A percentile compares a stretch with the other conserved stretches of the same genome.
Evolutionary conservation across 495 filamentous ascomycete species (phyloP).

Genomic region (Hyaloscypha bicolor): DNA sequence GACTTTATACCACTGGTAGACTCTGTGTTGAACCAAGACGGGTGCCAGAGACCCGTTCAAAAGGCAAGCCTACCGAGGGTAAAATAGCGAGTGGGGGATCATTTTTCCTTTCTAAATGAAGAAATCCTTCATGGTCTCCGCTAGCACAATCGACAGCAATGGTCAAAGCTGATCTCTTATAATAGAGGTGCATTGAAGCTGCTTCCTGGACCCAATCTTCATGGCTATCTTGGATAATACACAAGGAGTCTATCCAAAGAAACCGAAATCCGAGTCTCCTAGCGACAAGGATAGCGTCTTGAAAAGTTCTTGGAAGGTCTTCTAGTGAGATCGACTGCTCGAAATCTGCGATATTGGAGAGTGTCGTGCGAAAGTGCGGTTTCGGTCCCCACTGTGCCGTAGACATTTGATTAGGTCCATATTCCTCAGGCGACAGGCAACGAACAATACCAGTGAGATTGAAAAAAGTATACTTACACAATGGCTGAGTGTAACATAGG

Average conservation of each 20-base stretch:
- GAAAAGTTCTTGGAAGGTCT: not conserved
- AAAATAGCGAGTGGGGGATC: not conserved
- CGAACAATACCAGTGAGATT: too few relatives aligned
- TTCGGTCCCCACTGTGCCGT: too few relatives aligned
- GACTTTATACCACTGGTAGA: too few relatives aligned
- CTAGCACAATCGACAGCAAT: not conserved
- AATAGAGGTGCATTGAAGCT: not conserved
- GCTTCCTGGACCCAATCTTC: conserved; percentile 1
- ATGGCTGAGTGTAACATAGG: too few relatives aligned
- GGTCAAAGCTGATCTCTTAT: not conserved
- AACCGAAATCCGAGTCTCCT: not conserved
- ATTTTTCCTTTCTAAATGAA: not conserved
- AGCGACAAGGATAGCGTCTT: not conserved
- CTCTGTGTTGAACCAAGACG: too few relatives aligned
- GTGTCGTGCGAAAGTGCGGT: too few relatives aligned
- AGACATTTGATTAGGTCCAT: too few relatives aligned
- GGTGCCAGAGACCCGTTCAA: too few relatives aligned
- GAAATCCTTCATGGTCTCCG: not conserved
- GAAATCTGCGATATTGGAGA: not conserved
- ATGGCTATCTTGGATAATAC: conserved; percentile 1
- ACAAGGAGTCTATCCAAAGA: not conserved
- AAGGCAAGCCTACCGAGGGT: not conserved
- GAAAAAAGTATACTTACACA: too few relatives aligned
- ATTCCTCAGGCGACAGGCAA: too few relatives aligned
- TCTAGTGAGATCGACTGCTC: not conserved